Base-by-base conservation (phyloP, 805 yeast genomes). In the Candida succiphila region DNA sequence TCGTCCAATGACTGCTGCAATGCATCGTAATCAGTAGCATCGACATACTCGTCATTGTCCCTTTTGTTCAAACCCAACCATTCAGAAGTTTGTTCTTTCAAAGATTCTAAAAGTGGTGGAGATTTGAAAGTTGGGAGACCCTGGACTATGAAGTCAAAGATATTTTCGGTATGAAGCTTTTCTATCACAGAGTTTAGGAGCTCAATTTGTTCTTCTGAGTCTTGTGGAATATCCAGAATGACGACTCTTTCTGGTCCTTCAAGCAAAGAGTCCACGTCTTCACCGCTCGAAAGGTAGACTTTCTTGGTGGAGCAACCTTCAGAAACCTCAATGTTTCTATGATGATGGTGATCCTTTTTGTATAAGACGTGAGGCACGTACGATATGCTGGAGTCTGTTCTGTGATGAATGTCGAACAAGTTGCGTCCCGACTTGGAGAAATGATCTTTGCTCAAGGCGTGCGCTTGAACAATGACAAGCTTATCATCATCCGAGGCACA, bases 101-200 rank as follows among this genome's bases (percentile, higher is more conserved):
- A 23, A 3, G 48, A 20, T 5, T 47, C 39, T 26, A 41, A 38
- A 1, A 43, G 33, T 7, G 29, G 27, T 12, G 17, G 24, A 3
- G 5, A 4, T 8, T 35, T 27, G 30, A 45, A 45, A 7, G 40
- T 25, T 24, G 63, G 63, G 18, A 56, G 30, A 15, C 62, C 63
- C 42, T 58, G 63, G 27, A 58, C 39, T 20, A 56, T 45, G 7
- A 55, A 37, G 19, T 39, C 31, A 4, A n/a, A n/a, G n/a, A n/a
- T n/a, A n/a, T n/a, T n/a, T n/a, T n/a, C n/a, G n/a, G n/a, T n/a
- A n/a, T n/a, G n/a, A n/a, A n/a, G n/a, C n/a, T n/a, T 17, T 21
- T 30, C 2, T 25, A 23, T n/a, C 30, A 24, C n/a, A 24, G 29
- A 26, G 36, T 37, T 16, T 34, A 27, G 21, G 29, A 33, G 17